Evolutionary conservation across 2,329 filamentous ascomycete species (phyloP).

Genomic region (Fusarium tricinctum): DNA sequence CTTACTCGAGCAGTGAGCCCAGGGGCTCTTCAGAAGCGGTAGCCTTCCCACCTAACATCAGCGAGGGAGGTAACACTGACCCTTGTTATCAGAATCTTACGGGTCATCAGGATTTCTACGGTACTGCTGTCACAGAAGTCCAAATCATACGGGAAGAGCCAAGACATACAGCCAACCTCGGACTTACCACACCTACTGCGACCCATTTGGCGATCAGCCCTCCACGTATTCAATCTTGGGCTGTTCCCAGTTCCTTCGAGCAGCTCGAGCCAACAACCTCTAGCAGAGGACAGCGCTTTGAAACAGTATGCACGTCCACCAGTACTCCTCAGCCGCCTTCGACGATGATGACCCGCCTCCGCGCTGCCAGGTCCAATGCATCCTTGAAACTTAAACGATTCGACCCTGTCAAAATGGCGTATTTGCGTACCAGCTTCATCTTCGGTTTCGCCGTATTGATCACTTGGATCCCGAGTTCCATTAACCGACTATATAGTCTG

Average conservation of each 20-base stretch:
- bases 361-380: constrained; percentile 48
- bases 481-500: constrained; percentile 80
- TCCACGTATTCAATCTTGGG: constrained; percentile 47
- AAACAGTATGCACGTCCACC: constrained; percentile 51
- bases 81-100: constrained; percentile 46
- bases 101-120: constrained; percentile 56
- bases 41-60: constrained; percentile 7
- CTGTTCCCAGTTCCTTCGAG: constrained; percentile 32
- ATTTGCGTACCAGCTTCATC: constrained; percentile 71
- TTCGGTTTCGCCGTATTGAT: constrained; percentile 71
- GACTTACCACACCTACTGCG: constrained; percentile 27
- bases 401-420: constrained; percentile 71
- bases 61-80: constrained; percentile 31
- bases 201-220: constrained; percentile 34
- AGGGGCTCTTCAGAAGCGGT: constrained; percentile 56
- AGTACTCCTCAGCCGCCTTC: constrained; percentile 18
- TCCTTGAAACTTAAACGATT: constrained; percentile 53
- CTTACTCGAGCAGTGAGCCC: constrained; percentile 48
- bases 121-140: constrained; percentile 65
- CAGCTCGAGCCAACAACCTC: constrained; percentile 31
- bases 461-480: constrained; percentile 75
- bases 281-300: constrained; percentile 45
- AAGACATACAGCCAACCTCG: constrained; percentile 20
- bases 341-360: constrained; percentile 45
- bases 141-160: constrained; percentile 56